Evolutionary conservation across 2,329 filamentous ascomycete species (phyloP).

Genomic region (Hymenoscyphus repandus): DNA sequence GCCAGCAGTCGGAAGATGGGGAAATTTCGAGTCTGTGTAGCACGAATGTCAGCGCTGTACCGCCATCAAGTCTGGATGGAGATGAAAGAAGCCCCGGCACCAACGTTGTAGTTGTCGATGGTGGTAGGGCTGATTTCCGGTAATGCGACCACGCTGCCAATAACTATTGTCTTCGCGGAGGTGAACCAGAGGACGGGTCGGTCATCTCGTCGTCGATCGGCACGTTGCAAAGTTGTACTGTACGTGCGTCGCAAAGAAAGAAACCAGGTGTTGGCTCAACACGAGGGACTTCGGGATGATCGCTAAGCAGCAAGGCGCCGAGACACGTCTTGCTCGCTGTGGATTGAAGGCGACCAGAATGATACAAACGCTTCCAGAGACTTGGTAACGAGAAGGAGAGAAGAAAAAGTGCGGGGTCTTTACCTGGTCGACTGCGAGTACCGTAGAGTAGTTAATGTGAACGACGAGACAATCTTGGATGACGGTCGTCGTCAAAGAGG

Average conservation of each 20-base stretch:
- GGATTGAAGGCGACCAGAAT: no score
- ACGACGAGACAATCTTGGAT: no score
- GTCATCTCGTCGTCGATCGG: not conserved
- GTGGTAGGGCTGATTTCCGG: not conserved
- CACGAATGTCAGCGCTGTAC: conserved; percentile 21
- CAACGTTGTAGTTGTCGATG: not conserved
- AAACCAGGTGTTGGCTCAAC: no score
- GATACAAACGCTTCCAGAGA: no score
- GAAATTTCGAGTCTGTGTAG: conserved; percentile 21
- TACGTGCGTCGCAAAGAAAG: not conserved
- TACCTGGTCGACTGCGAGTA: no score
- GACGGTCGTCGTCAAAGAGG: no score
- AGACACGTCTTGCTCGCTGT: no score
- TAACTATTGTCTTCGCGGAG: not conserved
- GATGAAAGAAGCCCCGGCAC: conserved; percentile 1
- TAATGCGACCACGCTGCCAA: conserved; percentile 6
- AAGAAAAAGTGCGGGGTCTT: no score
- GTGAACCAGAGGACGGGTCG: not conserved
- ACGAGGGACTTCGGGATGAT: no score
- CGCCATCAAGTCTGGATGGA: not conserved
- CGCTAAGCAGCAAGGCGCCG: no score
- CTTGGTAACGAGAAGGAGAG: not conserved
- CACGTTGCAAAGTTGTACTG: not conserved
- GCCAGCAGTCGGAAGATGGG: conserved; percentile 17
- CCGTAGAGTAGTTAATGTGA: no score